A percentile compares a stretch with the other conserved stretches of the same genome.
phyloP scores from a whole-genome alignment of 202 grass and related monocot species.

The Panicum hallii region DNA sequence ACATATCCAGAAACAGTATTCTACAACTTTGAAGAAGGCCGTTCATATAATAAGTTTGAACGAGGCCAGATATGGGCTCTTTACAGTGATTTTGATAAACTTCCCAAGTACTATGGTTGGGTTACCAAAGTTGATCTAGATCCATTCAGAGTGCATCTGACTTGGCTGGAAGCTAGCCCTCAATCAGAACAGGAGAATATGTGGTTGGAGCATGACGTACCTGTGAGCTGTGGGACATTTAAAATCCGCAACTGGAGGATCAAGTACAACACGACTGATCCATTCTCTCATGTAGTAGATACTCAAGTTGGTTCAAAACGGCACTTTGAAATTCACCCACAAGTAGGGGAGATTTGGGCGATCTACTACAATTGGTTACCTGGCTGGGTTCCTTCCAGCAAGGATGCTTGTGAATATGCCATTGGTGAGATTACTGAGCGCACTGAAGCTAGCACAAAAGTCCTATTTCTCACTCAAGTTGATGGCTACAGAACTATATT shows the following conservation, averaged over 20 bases:
- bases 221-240: constrained; percentile 83
- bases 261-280: constrained; percentile 37
- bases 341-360: constrained; percentile 76
- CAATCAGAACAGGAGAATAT: constrained; percentile 47
- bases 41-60: constrained; percentile 55
- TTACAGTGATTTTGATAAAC: constrained; percentile 75
- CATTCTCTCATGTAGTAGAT: constrained; percentile 83
- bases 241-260: constrained; percentile 52
- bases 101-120: constrained; percentile 83
- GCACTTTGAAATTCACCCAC: constrained; percentile 60
- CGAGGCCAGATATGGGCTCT: constrained; percentile 90
- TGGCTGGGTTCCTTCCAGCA: constrained; percentile 57
- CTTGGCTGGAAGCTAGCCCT: constrained; percentile 72
- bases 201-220: constrained; percentile 57
- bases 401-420: constrained; percentile 67
- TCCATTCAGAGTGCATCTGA: constrained; percentile 66
- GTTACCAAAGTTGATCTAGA: constrained; percentile 76
- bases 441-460: constrained; percentile 53
- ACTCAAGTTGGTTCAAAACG: constrained; percentile 41
- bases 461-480: constrained; percentile 62
- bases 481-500: constrained; percentile 74
- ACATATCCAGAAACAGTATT: constrained; percentile 74
- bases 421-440: constrained; percentile 72
- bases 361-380: constrained; percentile 78
- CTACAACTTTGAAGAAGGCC: constrained; percentile 59